Percentiles rank a stretch among this genome's conserved stretches.
phyloP scores from a whole-genome alignment of 257 asterid species.

The Ehretia macrophylla region DNA sequence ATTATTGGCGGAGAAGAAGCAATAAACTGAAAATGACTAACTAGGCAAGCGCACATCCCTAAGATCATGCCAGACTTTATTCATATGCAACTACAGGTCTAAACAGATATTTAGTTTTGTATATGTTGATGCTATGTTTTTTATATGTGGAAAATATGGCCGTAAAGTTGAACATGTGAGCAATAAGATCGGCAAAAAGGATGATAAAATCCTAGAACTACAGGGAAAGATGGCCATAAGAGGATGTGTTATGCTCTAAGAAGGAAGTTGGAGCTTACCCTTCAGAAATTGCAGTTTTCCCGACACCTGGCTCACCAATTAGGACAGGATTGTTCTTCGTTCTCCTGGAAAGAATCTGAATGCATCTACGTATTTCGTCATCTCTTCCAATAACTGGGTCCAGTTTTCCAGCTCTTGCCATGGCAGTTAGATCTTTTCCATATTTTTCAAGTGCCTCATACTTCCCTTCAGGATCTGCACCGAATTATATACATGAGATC shows the following conservation, averaged over 20 bases:
- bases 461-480: slow-evolving; percentile 90
- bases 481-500: slow-evolving; percentile 15
- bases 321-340: slow-evolving; percentile 93
- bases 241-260: no score
- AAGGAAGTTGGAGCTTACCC: slow-evolving; percentile 45
- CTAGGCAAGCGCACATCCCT: no score
- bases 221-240: no score
- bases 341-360: slow-evolving; percentile 93
- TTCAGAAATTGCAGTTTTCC: slow-evolving; percentile 97
- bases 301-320: slow-evolving; percentile 97
- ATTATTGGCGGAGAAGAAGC: no score
- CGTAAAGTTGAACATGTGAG: no score
- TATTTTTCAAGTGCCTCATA: slow-evolving; percentile 88
- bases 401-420: slow-evolving; percentile 95
- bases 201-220: no score
- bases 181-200: no score
- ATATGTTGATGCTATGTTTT: not conserved
- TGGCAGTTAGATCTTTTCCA: slow-evolving; percentile 93
- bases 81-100: no score
- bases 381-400: slow-evolving; percentile 99
- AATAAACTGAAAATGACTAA: no score
- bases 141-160: no score
- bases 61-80: no score
- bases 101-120: not conserved
- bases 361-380: slow-evolving; percentile 96